A percentile compares a stretch with the other conserved stretches of the same genome.
phyloP scores from a whole-genome alignment of 768 basidiomycete genomes.

The Mycena indigotica region DNA sequence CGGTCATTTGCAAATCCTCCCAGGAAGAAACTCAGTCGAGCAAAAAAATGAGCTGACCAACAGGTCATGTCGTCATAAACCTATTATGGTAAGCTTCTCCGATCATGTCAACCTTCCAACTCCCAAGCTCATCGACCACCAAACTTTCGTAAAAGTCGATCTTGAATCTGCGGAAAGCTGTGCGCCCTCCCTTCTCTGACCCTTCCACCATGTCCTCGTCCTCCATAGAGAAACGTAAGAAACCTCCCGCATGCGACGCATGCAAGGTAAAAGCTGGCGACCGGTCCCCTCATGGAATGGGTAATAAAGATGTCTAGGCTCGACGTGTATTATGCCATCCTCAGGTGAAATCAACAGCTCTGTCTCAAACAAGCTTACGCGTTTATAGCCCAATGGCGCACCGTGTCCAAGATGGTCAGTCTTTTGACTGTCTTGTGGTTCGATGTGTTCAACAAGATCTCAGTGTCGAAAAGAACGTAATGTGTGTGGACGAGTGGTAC shows the following conservation, averaged over 20 bases:
- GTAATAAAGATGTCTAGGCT: neutral
- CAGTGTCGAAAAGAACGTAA: neutral
- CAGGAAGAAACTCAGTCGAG: no score
- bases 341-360: no score
- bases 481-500: neutral
- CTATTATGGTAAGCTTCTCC: no score
- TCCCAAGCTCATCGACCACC: no score
- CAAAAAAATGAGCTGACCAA: no score
- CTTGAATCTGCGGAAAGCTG: neutral
- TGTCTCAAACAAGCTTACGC: no score
- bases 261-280: neutral
- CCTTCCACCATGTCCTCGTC: neutral
- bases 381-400: neutral
- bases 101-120: no score
- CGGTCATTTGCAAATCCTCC: no score
- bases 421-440: neutral
- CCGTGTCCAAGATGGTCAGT: neutral
- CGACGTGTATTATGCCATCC: neutral
- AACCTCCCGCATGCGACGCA: neutral
- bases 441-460: neutral
- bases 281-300: neutral
- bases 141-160: no score
- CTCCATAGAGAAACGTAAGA: neutral
- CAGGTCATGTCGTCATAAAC: no score
- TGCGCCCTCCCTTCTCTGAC: neutral